These are phyloP conservation scores for Claviceps fusiformis DNA, from an alignment of 2,329 filamentous ascomycete genomes.

Conservation along the genomic window DNA sequence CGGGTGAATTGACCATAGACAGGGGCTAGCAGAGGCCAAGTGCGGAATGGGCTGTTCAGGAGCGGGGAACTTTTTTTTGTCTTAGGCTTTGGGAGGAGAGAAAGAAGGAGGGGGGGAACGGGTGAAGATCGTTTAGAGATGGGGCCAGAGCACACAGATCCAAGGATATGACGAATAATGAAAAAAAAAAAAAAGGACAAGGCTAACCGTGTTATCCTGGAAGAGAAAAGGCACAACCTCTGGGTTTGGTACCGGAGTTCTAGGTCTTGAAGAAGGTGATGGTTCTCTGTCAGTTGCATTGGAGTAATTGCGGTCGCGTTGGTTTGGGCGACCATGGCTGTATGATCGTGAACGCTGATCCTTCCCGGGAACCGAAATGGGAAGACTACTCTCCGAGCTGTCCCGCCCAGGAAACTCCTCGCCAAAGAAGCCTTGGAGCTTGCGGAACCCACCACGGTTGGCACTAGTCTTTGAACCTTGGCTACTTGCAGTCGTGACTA, in stretches of 20 bases:
- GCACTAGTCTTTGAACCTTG: constrained; percentile 64
- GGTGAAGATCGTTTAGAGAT: constrained; percentile 1
- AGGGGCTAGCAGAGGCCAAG: neutral
- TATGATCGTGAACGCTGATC: constrained; percentile 52
- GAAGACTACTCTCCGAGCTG: constrained; percentile 58
- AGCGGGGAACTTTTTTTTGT: neutral
- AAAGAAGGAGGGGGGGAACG: neutral
- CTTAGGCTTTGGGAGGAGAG: neutral
- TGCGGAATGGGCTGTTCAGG: neutral
- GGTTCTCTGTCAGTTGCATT: constrained; percentile 58
- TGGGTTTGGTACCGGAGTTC: constrained; percentile 75
- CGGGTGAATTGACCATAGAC: neutral
- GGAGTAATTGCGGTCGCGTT: constrained; percentile 71
- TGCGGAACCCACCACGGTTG: constrained; percentile 61
- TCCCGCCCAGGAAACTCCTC: constrained; percentile 70
- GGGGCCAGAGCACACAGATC: neutral
- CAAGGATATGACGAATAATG: constrained; percentile 2
- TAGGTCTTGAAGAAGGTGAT: constrained; percentile 64
- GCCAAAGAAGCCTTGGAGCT: constrained; percentile 83
- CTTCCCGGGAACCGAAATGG: constrained; percentile 33
- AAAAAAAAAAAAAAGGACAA: neutral
- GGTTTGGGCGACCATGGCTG: constrained; percentile 39
- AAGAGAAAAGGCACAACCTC: constrained; percentile 97
- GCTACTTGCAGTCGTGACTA: constrained; percentile 66
- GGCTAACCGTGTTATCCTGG: constrained; percentile 59